Evolutionary conservation across 352 stramenopile species (phyloP).

Genomic region (Globisporangium splendens): DNA sequence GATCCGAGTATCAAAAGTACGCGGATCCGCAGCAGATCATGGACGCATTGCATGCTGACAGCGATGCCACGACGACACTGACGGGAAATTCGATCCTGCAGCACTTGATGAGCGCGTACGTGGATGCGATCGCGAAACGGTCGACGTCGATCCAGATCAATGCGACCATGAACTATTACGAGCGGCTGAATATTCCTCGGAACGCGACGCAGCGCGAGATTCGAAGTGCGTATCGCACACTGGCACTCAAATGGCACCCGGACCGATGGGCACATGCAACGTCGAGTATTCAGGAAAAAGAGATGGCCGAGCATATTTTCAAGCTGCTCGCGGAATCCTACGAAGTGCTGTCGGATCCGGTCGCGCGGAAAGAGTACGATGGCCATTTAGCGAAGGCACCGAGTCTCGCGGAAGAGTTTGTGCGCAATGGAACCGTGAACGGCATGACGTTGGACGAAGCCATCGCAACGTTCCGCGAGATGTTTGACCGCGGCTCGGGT

Average conservation of each 20-base stretch:
- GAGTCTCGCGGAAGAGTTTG: slow-evolving; percentile 71
- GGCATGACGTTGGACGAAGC: slow-evolving; percentile 85
- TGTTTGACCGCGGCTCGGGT: slow-evolving; percentile 59
- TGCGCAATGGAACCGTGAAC: slow-evolving; percentile 70
- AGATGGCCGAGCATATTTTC: slow-evolving; percentile 74
- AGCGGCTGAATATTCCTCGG: slow-evolving; percentile 61
- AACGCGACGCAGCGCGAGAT: slow-evolving; percentile 70
- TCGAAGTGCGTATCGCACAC: slow-evolving; percentile 63
- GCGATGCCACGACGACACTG: slow-evolving; percentile 47
- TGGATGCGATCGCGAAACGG: slow-evolving; percentile 60
- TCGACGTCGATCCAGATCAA: slow-evolving; percentile 82
- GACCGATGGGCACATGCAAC: slow-evolving; percentile 65
- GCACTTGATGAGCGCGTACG: slow-evolving; percentile 83
- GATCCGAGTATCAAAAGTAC: slow-evolving; percentile 45
- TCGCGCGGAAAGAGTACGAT: slow-evolving; percentile 65
- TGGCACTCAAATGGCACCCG: slow-evolving; percentile 86
- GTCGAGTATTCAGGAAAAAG: slow-evolving; percentile 46
- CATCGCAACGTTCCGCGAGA: slow-evolving; percentile 74
- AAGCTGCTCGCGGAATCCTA: slow-evolving; percentile 84
- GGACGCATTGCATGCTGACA: slow-evolving; percentile 36
- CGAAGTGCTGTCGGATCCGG: slow-evolving; percentile 68
- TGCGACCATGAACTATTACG: slow-evolving; percentile 82
- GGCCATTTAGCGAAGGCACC: slow-evolving; percentile 38
- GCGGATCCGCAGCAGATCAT: slow-evolving; percentile 39
- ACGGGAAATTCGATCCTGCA: slow-evolving; percentile 77